phyloP scores from a whole-genome alignment of 2,329 filamentous ascomycete species.

The Talaromyces sp. region DNA sequence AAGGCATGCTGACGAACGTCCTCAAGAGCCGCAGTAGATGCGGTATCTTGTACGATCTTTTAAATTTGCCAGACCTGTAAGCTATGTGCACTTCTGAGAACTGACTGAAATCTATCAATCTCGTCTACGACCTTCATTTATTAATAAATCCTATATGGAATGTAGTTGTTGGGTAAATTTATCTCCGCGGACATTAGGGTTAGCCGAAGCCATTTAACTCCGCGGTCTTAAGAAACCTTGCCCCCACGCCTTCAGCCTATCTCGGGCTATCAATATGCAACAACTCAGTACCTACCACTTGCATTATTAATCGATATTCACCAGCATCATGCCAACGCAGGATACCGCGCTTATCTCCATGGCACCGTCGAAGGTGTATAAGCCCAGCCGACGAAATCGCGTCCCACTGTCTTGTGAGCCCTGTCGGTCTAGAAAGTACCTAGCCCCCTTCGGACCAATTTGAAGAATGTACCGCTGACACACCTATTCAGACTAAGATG shows the following conservation, averaged over 20 bases:
- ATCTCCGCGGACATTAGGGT: constrained; percentile 3
- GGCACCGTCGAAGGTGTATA: not conserved
- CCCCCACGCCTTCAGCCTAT: not conserved
- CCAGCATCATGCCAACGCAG: not conserved
- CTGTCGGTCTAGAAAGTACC: constrained; percentile 86
- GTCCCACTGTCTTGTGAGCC: constrained; percentile 89
- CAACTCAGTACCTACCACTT: not conserved
- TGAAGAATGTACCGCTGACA: constrained; percentile 20
- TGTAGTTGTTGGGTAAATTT: not conserved
- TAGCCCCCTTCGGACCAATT: constrained; percentile 14
- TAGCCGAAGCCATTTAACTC: not conserved
- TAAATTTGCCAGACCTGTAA: not conserved
- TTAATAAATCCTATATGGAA: not conserved
- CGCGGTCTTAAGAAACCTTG: not conserved
- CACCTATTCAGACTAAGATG: constrained; percentile 67
- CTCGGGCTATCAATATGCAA: not conserved
- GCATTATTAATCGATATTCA: not conserved
- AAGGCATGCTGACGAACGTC: not conserved
- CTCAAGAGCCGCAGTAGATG: not conserved
- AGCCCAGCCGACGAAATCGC: constrained; percentile 38
- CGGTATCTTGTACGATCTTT: not conserved
- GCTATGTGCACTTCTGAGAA: not conserved
- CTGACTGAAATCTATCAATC: not conserved
- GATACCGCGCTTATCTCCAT: not conserved
- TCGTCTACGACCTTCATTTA: not conserved